These are phyloP conservation scores for Macrotyloma uniflorum DNA, from an alignment of 306 rosid genomes.

Conservation along the genomic window DNA sequence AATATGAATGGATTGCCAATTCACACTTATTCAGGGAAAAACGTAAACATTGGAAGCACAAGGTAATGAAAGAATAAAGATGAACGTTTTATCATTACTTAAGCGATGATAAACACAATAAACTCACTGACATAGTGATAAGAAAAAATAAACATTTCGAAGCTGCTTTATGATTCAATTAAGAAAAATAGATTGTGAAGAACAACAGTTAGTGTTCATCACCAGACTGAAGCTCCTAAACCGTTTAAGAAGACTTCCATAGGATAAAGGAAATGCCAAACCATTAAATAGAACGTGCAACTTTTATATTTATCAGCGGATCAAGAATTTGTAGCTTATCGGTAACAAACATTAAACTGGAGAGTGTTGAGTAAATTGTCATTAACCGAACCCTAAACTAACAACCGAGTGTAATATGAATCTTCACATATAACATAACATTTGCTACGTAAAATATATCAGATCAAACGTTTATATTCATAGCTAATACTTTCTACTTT, in stretches of 20 bases:
- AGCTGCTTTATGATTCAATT: background rate
- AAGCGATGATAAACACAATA: background rate
- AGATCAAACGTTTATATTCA: background rate
- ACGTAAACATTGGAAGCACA: conserved; percentile 3
- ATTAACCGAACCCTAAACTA: background rate
- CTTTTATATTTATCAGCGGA: background rate
- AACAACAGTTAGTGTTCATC: background rate
- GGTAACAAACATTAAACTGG: conserved; percentile 2
- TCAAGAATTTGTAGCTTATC: background rate
- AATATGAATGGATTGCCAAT: background rate
- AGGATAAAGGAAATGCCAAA: background rate
- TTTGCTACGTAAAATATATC: conserved; percentile 36
- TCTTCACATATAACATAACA: conserved; percentile 16
- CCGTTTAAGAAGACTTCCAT: background rate
- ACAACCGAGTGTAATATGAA: conserved; percentile 21
- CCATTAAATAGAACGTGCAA: background rate
- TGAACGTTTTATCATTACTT: background rate
- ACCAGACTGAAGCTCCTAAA: background rate
- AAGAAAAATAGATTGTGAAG: background rate
- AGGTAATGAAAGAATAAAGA: background rate
- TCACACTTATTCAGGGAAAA: background rate
- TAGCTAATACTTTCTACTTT: conserved; percentile 2
- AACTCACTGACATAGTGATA: background rate
- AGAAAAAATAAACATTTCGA: background rate
- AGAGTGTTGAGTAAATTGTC: background rate